Percentiles rank a stretch among this genome's conserved stretches.
phyloP scores from a whole-genome alignment of 768 basidiomycete genomes.

The Psilocybe cubensis region DNA sequence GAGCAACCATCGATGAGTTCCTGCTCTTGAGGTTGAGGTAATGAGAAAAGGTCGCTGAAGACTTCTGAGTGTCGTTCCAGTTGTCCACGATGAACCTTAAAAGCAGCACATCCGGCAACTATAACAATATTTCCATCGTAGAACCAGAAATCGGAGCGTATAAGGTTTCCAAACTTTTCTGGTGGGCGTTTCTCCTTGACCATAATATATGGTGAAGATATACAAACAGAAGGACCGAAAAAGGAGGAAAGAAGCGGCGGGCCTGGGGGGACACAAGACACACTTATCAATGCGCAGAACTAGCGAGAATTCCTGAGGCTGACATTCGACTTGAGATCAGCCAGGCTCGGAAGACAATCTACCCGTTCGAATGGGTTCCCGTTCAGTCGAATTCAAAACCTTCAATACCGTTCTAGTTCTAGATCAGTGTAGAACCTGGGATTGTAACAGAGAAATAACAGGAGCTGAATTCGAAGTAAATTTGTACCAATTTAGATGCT shows the following conservation, averaged over 20 bases:
- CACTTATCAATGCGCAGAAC: neutral
- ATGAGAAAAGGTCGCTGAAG: constrained; percentile 67
- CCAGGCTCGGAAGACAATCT: neutral
- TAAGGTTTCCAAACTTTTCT: constrained; percentile 27
- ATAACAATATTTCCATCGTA: constrained; percentile 72
- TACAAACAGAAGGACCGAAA: too few species aligned
- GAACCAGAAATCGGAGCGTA: constrained; percentile 73
- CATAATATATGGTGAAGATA: constrained; percentile 11
- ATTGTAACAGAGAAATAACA: too few species aligned
- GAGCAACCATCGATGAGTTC: constrained; percentile 60
- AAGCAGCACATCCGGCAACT: constrained; percentile 56
- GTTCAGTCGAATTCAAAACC: neutral
- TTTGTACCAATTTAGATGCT: too few species aligned
- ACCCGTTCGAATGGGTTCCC: neutral
- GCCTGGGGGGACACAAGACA: neutral
- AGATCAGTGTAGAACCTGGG: too few species aligned
- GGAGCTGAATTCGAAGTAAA: too few species aligned
- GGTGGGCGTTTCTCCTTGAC: constrained; percentile 18
- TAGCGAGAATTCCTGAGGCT: neutral
- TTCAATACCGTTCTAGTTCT: too few species aligned
- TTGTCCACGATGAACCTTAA: constrained; percentile 78
- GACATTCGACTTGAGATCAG: neutral
- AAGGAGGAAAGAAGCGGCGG: too few species aligned
- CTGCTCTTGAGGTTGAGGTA: constrained; percentile 59
- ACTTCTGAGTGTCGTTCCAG: constrained; percentile 77